Conservation (phyloP, 805 yeast species). For the Debaryomyces tyrocola region DNA sequence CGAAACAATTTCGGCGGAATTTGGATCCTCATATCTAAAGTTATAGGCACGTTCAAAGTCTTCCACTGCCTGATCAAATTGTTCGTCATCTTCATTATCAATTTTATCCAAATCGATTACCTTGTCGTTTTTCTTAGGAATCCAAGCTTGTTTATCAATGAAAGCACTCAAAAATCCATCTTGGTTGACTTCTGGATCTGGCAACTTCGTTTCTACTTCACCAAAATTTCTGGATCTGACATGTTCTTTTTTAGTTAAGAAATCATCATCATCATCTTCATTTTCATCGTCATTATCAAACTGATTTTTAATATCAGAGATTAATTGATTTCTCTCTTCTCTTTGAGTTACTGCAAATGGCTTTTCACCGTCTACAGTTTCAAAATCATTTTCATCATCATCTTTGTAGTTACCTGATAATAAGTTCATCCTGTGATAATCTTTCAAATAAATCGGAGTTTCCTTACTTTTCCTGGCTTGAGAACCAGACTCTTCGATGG, state of each 20-base stretch:
- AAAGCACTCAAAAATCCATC: conserved; percentile 74
- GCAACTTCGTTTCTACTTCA: conserved; percentile 43
- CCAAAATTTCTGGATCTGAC: conserved; percentile 15
- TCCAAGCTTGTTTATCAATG: conserved; percentile 83
- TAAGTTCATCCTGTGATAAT: conserved; percentile 83
- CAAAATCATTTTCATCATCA: conserved; percentile 40
- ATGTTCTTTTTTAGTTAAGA: conserved; percentile 57
- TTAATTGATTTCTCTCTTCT: conserved; percentile 71
- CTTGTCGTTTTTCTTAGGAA: conserved; percentile 68
- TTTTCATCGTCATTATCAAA: conserved; percentile 47
- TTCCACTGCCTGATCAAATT: conserved; percentile 90
- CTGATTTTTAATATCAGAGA: conserved; percentile 74
- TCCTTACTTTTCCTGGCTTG: conserved; percentile 24
- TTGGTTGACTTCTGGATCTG: conserved; percentile 58
- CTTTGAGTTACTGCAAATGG: conserved; percentile 75
- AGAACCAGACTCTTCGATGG: conserved; percentile 18
- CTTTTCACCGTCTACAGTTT: conserved; percentile 53
- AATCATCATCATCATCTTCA: conserved; percentile 46
- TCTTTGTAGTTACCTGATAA: conserved; percentile 62
- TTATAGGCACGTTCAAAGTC: conserved; percentile 89
- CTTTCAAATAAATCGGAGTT: conserved; percentile 81
- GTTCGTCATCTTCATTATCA: conserved; percentile 67
- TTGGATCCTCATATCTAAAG: conserved; percentile 91
- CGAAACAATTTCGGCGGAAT: conserved; percentile 84
- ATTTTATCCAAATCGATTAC: conserved; percentile 50